phyloP scores from a whole-genome alignment of 208 protist genomes.

The Zelonia costaricensis region DNA sequence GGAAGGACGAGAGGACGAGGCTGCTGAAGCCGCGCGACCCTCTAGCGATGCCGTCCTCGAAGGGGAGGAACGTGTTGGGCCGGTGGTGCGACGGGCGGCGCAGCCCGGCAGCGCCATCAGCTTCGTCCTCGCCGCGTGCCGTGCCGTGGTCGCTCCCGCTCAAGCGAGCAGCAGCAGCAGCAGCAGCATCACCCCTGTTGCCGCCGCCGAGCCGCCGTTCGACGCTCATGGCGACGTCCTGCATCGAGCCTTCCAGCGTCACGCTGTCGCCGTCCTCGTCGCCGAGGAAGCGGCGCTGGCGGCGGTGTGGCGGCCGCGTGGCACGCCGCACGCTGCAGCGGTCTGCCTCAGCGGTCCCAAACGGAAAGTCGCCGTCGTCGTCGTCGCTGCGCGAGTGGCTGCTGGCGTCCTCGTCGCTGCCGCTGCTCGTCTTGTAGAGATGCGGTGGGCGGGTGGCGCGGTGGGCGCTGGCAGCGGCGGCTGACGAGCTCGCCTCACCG shows the following conservation, averaged over 20 bases:
- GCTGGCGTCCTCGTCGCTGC: background rate
- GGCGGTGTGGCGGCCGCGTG: background rate
- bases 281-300: background rate
- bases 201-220: background rate
- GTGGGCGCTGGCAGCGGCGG: background rate
- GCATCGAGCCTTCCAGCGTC: background rate
- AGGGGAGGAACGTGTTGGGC: slow-evolving; percentile 12
- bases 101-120: background rate
- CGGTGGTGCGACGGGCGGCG: background rate
- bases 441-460: background rate
- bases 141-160: too few species aligned
- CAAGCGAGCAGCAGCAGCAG: too few species aligned
- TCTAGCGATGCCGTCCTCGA: slow-evolving; percentile 6
- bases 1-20: slow-evolving; percentile 19
- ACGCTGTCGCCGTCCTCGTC: background rate
- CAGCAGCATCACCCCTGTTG: too few species aligned
- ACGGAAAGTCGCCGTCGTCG: too few species aligned
- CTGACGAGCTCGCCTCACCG: background rate
- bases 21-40: slow-evolving; percentile 24
- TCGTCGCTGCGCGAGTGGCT: too few species aligned
- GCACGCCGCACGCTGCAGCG: background rate
- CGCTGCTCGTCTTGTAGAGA: background rate
- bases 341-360: too few species aligned
- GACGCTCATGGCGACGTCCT: background rate
- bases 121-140: background rate